Percentiles rank a stretch among this genome's conserved stretches.
phyloP scores from a whole-genome alignment of 2,329 filamentous ascomycete genomes.

The Rhynchosporium secalis region DNA sequence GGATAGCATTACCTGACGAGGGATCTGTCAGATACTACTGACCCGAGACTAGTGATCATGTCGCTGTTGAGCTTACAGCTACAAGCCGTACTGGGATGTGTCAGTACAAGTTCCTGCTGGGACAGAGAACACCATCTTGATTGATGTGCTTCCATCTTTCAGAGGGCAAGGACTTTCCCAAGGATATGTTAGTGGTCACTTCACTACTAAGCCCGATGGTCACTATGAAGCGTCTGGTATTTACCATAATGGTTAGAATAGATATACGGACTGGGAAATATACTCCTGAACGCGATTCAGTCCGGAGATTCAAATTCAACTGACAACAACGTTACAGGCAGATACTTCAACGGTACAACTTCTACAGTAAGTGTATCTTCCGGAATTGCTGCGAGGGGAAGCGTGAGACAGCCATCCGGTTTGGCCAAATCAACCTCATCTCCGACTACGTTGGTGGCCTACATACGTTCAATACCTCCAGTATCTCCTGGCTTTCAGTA shows the following conservation, averaged over 20 bases:
- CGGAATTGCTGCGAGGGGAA: slow-evolving; percentile 36
- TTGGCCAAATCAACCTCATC: slow-evolving; percentile 39
- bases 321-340: slow-evolving; percentile 22
- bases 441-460: slow-evolving; percentile 47
- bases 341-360: slow-evolving; percentile 33
- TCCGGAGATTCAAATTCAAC: slow-evolving; percentile 23
- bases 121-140: slow-evolving; percentile 39
- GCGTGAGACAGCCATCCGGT: slow-evolving; percentile 36
- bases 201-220: slow-evolving; percentile 51
- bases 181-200: slow-evolving; percentile 59
- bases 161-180: slow-evolving; percentile 62
- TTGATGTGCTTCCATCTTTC: slow-evolving; percentile 53
- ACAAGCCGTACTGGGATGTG: slow-evolving; percentile 59
- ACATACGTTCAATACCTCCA: slow-evolving; percentile 48
- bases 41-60: slow-evolving; percentile 54
- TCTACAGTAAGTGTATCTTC: slow-evolving; percentile 31
- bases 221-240: slow-evolving; percentile 61
- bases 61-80: slow-evolving; percentile 58
- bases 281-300: slow-evolving; percentile 54
- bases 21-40: slow-evolving; percentile 63
- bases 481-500: slow-evolving; percentile 51
- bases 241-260: slow-evolving; percentile 69
- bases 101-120: slow-evolving; percentile 55
- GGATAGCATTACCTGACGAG: slow-evolving; percentile 51
- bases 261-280: slow-evolving; percentile 61